Base-by-base conservation (phyloP, 2,329 filamentous ascomycete genomes). In the Pseudogymnoascus sp. region DNA sequence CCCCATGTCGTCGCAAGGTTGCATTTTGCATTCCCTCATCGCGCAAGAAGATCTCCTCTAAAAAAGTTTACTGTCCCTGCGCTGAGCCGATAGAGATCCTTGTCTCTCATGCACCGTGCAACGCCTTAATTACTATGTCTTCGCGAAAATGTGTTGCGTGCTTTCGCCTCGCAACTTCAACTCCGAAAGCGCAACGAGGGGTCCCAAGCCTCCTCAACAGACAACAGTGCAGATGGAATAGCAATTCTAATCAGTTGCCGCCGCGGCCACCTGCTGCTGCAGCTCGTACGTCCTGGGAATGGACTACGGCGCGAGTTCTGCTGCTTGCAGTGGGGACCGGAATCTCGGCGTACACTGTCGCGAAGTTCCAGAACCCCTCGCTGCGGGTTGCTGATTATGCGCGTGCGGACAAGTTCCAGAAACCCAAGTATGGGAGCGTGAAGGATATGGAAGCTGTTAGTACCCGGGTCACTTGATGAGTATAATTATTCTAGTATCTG, bases 401-500 rank as follows among this genome's bases (percentile, higher is more conserved):
- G 8, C 65, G 64, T 58, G 60, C 66, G 10, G 58, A 60, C 9
- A 73, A 72, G 50, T 72, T 69, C 41, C 37, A 58, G 6, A 47
- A 64, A 33, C 69, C 69, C 1, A 67, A 60, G 26, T 84, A 83
- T 74, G 82, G 80, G 4, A 75, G 70, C 26, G 72, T 80, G 59
- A 67, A 71, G 6, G 76, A 81, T 59, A 78, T 84, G 76, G 78
- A 84, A 66, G 75, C 74, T 68, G 81, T 78, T 66, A 71, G 73
- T 68, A 17, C 41, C 44, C 54, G 10, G 26, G 13, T 3, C 44
- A 29, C 54, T 33, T 40, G 40, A n/a, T 24, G 3, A 17, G 13
- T 21, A 13, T 61, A 37, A 41, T 29, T 36, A 36, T 21, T 37
- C 10, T 17, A 31, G 58, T 3, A 47, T 39, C 59, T 40, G 37